Evolutionary conservation across 1,284 basidiomycete species (phyloP).

Genomic region (Cryptococcus sp.): DNA sequence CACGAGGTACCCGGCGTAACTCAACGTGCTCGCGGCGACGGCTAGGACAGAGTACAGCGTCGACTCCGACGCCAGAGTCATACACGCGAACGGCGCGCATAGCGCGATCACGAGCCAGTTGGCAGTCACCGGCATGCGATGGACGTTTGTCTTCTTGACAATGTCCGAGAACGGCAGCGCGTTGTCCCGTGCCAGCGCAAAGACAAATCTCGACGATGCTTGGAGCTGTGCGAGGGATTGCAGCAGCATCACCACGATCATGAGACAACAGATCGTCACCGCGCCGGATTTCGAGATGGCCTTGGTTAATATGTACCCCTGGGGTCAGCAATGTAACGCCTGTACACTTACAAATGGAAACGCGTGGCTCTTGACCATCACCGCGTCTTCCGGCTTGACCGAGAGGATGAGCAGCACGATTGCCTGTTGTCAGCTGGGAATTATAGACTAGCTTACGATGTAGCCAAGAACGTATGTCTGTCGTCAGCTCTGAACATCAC

Average conservation of each 20-base stretch:
- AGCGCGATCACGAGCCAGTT: conserved; percentile 42
- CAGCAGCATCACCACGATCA: conserved; percentile 39
- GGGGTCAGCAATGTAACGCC: conserved; percentile 2
- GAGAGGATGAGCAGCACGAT: conserved; percentile 47
- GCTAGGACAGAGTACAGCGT: conserved; percentile 44
- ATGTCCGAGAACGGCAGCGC: conserved; percentile 48
- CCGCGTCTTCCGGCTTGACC: conserved; percentile 38
- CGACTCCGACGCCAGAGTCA: conserved; percentile 26
- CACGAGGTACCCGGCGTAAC: conserved; percentile 45
- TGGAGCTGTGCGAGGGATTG: conserved; percentile 51
- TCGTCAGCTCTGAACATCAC: not conserved
- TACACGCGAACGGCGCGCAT: conserved; percentile 40
- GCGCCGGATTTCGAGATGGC: conserved; percentile 39
- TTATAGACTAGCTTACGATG: conserved; percentile 31
- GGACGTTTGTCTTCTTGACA: conserved; percentile 41
- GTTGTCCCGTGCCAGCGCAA: conserved; percentile 50
- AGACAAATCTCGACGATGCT: conserved; percentile 51
- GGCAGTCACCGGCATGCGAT: conserved; percentile 45
- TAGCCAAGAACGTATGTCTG: conserved; percentile 48
- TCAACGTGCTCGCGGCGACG: conserved; percentile 39
- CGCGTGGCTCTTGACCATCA: conserved; percentile 25
- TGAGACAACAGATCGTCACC: conserved; percentile 37
- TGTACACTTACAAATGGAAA: conserved; percentile 45
- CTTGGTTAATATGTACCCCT: conserved; percentile 46
- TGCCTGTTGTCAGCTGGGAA: conserved; percentile 21